phyloP scores from a whole-genome alignment of 139 green algal genomes.

The Spirogloea muscicola region DNA sequence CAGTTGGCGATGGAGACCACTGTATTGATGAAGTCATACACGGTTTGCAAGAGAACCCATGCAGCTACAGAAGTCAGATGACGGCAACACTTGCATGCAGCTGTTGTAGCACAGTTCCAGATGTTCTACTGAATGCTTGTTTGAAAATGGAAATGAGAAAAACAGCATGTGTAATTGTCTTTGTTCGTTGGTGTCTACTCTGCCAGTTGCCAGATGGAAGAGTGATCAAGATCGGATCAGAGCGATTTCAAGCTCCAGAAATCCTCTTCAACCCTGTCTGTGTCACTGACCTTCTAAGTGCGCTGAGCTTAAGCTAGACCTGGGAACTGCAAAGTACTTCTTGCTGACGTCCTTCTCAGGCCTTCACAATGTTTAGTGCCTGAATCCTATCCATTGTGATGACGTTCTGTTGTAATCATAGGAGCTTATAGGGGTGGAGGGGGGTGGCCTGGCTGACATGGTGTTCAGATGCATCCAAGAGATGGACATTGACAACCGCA shows the following conservation, averaged over 20 bases:
- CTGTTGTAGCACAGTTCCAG: no score
- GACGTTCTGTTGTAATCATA: no score
- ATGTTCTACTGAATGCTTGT: no score
- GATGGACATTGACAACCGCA: constrained; percentile 75
- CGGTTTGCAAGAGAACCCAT: constrained; percentile 34
- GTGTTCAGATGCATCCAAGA: constrained; percentile 76
- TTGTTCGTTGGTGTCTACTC: no score
- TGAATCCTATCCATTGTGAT: no score
- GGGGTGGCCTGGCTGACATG: constrained; percentile 61
- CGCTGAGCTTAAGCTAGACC: background rate
- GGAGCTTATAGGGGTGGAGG: constrained; percentile 64
- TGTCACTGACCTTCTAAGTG: background rate
- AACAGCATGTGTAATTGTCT: no score
- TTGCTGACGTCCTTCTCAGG: no score
- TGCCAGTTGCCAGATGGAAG: constrained; percentile 68
- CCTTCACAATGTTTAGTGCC: no score
- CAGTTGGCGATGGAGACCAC: constrained; percentile 77
- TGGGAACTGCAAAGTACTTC: background rate
- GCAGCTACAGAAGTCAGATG: no score
- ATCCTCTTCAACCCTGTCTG: constrained; percentile 31
- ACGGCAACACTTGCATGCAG: no score
- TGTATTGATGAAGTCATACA: constrained; percentile 62
- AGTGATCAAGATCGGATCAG: constrained; percentile 63
- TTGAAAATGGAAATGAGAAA: no score
- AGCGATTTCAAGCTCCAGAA: constrained; percentile 69